Conservation (phyloP, 352 stramenopile species). For the Phytopythium cucurbitacearum region DNA sequence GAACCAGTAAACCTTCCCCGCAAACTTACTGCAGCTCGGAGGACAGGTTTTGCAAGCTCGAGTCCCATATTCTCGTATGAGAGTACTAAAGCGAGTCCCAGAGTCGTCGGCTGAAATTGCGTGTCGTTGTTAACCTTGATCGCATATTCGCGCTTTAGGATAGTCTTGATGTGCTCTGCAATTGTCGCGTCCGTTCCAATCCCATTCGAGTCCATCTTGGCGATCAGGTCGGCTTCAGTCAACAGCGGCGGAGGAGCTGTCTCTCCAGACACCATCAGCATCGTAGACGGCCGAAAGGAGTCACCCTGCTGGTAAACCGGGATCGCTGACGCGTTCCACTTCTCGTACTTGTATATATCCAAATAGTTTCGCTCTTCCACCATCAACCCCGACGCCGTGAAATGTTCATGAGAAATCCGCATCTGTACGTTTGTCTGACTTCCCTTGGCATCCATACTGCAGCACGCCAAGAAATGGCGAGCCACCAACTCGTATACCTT, state of each 20-base stretch:
- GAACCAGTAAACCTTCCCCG: not conserved
- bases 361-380: conserved; percentile 93
- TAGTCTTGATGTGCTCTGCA: conserved; percentile 98
- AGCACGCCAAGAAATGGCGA: conserved; percentile 98
- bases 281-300: conserved; percentile 59
- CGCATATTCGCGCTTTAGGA: conserved; percentile 97
- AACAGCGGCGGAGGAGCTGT: conserved; percentile 87
- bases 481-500: conserved; percentile 97
- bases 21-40: conserved; percentile 77
- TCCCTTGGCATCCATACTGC: conserved; percentile 92
- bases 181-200: conserved; percentile 96
- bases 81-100: conserved; percentile 88
- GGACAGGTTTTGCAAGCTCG: conserved; percentile 94
- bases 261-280: conserved; percentile 65
- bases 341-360: conserved; percentile 95
- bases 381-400: conserved; percentile 87
- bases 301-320: conserved; percentile 81
- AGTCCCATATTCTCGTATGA: conserved; percentile 94
- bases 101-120: conserved; percentile 92
- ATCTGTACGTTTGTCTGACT: conserved; percentile 89
- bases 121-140: conserved; percentile 92
- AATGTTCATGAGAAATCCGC: conserved; percentile 83
- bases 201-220: conserved; percentile 93
- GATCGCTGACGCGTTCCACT: conserved; percentile 86
- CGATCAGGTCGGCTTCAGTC: conserved; percentile 91